Conservation (phyloP, 2,329 filamentous ascomycete genomes). For the Aspergillus carbonarius region DNA sequence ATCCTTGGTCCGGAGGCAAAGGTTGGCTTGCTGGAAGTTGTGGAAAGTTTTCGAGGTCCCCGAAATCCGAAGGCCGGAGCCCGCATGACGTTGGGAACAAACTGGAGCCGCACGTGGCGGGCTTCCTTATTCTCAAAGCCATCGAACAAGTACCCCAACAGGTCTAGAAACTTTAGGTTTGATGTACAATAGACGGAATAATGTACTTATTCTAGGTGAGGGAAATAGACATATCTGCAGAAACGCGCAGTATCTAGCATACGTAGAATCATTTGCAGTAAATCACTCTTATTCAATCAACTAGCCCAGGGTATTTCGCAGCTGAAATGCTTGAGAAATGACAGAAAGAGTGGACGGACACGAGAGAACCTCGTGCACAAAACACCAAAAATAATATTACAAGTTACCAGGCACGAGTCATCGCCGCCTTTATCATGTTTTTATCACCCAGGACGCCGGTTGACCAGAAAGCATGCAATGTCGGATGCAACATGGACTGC, state of each 20-base stretch:
- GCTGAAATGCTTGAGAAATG: conserved; percentile 13
- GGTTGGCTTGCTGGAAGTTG: neutral
- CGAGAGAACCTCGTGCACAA: conserved; percentile 1
- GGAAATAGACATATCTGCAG: no score
- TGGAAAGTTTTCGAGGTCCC: neutral
- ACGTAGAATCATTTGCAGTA: no score
- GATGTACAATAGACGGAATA: no score
- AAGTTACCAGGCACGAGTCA: conserved; percentile 27
- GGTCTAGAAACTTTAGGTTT: no score
- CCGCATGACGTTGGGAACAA: neutral
- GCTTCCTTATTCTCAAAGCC: no score
- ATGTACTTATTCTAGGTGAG: no score
- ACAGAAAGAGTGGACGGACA: conserved; percentile 17
- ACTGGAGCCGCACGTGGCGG: no score
- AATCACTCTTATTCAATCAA: conserved; percentile 10
- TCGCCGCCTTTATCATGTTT: conserved; percentile 24
- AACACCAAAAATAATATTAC: conserved; percentile 34
- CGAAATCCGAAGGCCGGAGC: neutral
- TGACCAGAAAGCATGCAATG: conserved; percentile 19
- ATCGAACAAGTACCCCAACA: no score
- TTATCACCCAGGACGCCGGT: conserved; percentile 29
- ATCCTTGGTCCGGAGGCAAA: neutral
- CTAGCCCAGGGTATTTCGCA: conserved; percentile 20
- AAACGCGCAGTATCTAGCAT: no score
- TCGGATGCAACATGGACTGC: conserved; percentile 10